phyloP scores from a whole-genome alignment of 208 protist genomes.

The Lotmaria passim region DNA sequence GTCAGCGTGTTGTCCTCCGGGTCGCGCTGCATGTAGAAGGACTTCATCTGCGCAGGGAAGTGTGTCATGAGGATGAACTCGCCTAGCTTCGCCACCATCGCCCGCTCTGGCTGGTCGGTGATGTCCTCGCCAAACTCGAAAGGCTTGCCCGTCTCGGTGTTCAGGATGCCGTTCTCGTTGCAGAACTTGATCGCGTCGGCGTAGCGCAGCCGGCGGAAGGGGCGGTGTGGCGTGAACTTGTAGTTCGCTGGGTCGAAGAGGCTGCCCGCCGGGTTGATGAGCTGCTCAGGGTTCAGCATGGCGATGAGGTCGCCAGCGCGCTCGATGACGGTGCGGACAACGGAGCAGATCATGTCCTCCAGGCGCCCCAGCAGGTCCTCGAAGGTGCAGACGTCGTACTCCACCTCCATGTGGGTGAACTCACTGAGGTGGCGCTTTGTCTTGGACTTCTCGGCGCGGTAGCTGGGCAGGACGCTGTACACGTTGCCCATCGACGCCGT shows the following conservation, averaged over 20 bases:
- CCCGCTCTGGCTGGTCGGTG: slow-evolving; percentile 97
- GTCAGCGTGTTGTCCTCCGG: slow-evolving; percentile 84
- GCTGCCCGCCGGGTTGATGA: slow-evolving; percentile 67
- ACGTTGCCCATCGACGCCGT: slow-evolving; percentile 95
- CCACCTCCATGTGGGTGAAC: slow-evolving; percentile 98
- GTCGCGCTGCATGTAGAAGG: slow-evolving; percentile 99
- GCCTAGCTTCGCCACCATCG: slow-evolving; percentile 97
- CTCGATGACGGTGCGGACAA: slow-evolving; percentile 85
- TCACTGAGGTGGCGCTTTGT: slow-evolving; percentile 98
- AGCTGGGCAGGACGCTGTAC: slow-evolving; percentile 97
- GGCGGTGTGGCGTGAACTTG: slow-evolving; percentile 92
- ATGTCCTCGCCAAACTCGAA: slow-evolving; percentile 98
- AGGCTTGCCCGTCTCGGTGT: slow-evolving; percentile 84
- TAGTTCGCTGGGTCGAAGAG: slow-evolving; percentile 73
- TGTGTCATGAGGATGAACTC: slow-evolving; percentile 97
- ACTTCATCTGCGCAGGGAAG: slow-evolving; percentile 98
- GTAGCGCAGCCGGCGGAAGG: slow-evolving; percentile 97
- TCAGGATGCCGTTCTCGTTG: slow-evolving; percentile 95
- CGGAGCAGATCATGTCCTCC: slow-evolving; percentile 95
- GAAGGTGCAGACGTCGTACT: slow-evolving; percentile 97
- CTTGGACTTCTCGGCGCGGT: slow-evolving; percentile 98
- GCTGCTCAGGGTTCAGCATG: slow-evolving; percentile 91
- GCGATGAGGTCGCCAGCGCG: slow-evolving; percentile 78
- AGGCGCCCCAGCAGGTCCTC: slow-evolving; percentile 94
- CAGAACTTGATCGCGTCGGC: slow-evolving; percentile 97